Evolutionary conservation across 2,329 filamentous ascomycete species (phyloP), one percentile per base, ranked within the genome.

Genomic region (Xylaria hypoxylon): DNA sequence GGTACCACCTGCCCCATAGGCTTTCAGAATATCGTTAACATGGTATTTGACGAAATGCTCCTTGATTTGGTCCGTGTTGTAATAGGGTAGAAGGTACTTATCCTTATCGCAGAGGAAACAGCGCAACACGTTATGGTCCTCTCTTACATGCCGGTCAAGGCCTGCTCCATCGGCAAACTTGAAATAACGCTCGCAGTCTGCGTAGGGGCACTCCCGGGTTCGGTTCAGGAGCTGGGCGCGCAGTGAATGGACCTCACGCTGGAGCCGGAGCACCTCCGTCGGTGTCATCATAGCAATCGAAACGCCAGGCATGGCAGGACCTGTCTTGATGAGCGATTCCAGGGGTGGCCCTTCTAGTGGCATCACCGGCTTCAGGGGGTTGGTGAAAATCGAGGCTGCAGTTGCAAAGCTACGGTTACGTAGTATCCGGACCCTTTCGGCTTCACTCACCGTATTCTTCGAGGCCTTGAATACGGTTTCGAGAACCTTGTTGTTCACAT

Each of bases 251-350:
- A 79, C 73, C 57, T 79, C 72, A 0, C 70, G 71, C 56, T 83
- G 79, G 0, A 84, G 72, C 4, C 74, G 70, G 2, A 73, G 76
- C 56, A 80, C 75, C 67, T 84, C 82, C 0, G 76, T 79, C 0
- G 79, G 77, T 0, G 82, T 85, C 60, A 83, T 70, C 17, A 83
- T 73, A 1, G 74, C 78, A 26, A 78, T 76, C 17, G 76, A 77
- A 17, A 81, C 70, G 51, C 77, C 76, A 1, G 82, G 81, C 28
- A 81, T 70, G 33, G 73, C 74, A 19, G 71, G 69, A 0, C 76
- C 73, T 0, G 75, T 79, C 11, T 74, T 74, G 51, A 83, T 73
- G 19, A 84, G 68, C 1, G 70, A 69, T 64, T 85, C 82, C 1
- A 76, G 42, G 35, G 72, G 74, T 26, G 76, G 76, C 5, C 75